phyloP scores from a whole-genome alignment of 2,329 filamentous ascomycete genomes.

The Aspergillus uvarum region DNA sequence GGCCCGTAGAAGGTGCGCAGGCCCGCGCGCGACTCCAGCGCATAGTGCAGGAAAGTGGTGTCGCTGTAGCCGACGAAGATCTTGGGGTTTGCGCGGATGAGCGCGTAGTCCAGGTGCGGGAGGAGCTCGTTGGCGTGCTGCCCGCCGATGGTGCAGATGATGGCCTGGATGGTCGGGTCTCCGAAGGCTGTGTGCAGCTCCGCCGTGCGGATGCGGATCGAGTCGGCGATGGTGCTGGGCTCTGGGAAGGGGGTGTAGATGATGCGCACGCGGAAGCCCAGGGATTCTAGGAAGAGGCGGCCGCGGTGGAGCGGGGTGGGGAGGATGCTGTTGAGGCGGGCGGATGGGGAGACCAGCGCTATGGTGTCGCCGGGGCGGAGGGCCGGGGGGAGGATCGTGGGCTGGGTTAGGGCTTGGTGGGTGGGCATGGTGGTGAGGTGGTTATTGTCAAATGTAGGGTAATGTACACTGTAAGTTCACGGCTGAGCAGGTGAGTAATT shows the following conservation, averaged over 20 bases:
- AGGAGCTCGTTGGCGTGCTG: slow-evolving; percentile 27
- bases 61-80: slow-evolving; percentile 35
- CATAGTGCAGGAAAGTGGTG: slow-evolving; percentile 29
- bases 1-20: slow-evolving; percentile 30
- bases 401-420: neutral
- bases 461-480: too few species aligned
- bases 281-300: neutral
- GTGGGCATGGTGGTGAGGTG: neutral
- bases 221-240: neutral
- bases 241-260: neutral
- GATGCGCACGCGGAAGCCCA: neutral
- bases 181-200: neutral
- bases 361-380: slow-evolving; percentile 29
- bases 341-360: slow-evolving; percentile 32
- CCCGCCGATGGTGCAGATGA: slow-evolving; percentile 31
- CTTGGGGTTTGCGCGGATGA: slow-evolving; percentile 31
- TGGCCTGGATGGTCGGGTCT: slow-evolving; percentile 24
- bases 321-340: slow-evolving; percentile 26
- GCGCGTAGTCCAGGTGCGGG: slow-evolving; percentile 26
- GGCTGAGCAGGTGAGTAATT: too few species aligned
- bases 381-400: slow-evolving; percentile 15
- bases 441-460: too few species aligned
- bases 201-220: slow-evolving; percentile 14
- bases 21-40: neutral
- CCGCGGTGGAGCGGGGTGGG: slow-evolving; percentile 10